Conservation (phyloP, 768 basidiomycete genomes). For the Infundibulicybe gibba region DNA sequence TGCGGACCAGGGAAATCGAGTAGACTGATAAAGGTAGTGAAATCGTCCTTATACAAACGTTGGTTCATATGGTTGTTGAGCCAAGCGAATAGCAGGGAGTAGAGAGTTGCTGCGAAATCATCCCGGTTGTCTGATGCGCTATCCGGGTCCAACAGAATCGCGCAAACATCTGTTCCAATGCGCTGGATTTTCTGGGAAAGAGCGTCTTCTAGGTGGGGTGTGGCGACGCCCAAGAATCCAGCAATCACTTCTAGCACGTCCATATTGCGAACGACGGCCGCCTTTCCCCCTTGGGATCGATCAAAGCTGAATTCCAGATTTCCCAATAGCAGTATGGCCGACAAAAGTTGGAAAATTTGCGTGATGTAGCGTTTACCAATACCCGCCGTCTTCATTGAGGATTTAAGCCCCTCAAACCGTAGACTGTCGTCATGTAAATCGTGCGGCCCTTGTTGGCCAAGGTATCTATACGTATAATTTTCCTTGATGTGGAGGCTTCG, state of each 20-base stretch:
- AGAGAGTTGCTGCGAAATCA: slow-evolving; percentile 91
- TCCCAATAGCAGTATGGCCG: slow-evolving; percentile 94
- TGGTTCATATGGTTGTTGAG: slow-evolving; percentile 96
- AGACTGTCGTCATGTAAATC: slow-evolving; percentile 75
- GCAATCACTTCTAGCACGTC: slow-evolving; percentile 82
- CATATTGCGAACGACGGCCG: slow-evolving; percentile 85
- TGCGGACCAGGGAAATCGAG: slow-evolving; percentile 94
- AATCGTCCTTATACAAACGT: slow-evolving; percentile 91
- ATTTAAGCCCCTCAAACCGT: slow-evolving; percentile 91
- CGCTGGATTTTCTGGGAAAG: slow-evolving; percentile 91
- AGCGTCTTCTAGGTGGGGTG: slow-evolving; percentile 68
- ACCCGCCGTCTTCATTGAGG: slow-evolving; percentile 89
- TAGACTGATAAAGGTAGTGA: slow-evolving; percentile 85
- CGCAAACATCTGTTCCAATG: slow-evolving; percentile 93
- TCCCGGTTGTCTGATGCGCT: slow-evolving; percentile 92
- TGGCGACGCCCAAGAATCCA: slow-evolving; percentile 85
- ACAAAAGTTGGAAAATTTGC: slow-evolving; percentile 90
- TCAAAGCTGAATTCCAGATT: slow-evolving; percentile 92
- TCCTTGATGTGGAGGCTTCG: slow-evolving; percentile 83
- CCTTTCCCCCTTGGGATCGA: slow-evolving; percentile 81
- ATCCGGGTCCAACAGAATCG: slow-evolving; percentile 92
- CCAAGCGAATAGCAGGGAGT: slow-evolving; percentile 94
- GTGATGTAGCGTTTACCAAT: slow-evolving; percentile 94
- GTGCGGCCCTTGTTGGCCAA: slow-evolving; percentile 63
- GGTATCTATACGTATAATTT: slow-evolving; percentile 80